Base-by-base conservation (phyloP, 2,329 filamentous ascomycete genomes). In the Leptographium lundbergii region DNA sequence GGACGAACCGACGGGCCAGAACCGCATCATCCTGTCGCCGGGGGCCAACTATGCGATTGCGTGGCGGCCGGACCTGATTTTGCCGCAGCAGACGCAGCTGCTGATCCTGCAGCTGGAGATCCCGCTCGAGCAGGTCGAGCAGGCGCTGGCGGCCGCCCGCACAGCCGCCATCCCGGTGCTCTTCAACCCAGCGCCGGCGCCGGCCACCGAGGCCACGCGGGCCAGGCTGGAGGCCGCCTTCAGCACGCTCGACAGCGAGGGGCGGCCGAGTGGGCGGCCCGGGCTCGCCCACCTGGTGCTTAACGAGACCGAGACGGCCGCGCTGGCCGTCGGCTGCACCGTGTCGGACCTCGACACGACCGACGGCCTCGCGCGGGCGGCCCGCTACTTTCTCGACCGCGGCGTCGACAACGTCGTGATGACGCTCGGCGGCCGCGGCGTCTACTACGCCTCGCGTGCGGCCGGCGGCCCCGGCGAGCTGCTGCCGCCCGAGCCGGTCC, bases 371-470 rank as follows among this genome's bases (percentile, higher is more conserved):
- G 67, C 67, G 57, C 63, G 65, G 7, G 71, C 81, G 22, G 77
- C 77, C 0, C 65, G 70, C 3, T 73, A 77, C 47, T 86, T 89
- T 68, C 73, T 87, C 51, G 65, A 69, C 4, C 72, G 76, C 53
- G 91, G 91, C 9, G 89, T 95, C 3, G 74, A 75, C 56, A 88
- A 89, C 65, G 81, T 95, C 6, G 81, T 96, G 61, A 82, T 96
- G 62, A 97, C 94, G 3, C 78, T 97, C 0, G 92, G 92, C 0
- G 81, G 83, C 0, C 82, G 87, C 61, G 91, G 91, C n/a, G 86
- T 86, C 32, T 90, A 83, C 69, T 89, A 81, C 68, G 75, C 78
- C 58, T 80, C 76, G 24, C 72, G 72, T 22, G 34, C 48, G 29
- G 52, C 61, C 3, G 72, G 73, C 32, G 45, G 25, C 25, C 47